Evolutionary conservation across 2,329 filamentous ascomycete species (phyloP).

Genomic region (Xylaria sp.): DNA sequence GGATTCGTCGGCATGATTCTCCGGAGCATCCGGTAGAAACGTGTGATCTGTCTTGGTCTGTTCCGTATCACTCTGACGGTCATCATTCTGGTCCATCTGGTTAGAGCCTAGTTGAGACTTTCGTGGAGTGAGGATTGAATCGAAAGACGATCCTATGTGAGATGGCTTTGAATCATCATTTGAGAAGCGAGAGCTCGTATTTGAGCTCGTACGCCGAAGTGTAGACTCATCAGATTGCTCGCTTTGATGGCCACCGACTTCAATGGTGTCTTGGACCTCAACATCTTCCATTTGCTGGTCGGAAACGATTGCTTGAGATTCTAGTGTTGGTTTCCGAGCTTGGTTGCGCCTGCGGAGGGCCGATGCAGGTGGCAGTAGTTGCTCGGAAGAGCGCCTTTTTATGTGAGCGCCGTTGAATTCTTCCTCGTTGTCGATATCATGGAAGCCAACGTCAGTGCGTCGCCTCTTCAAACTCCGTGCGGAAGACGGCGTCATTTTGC

Average conservation of each 20-base stretch:
- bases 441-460: slow-evolving; percentile 44
- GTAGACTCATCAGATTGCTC: slow-evolving; percentile 50
- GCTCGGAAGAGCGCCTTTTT: slow-evolving; percentile 50
- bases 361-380: slow-evolving; percentile 44
- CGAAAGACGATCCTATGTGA: slow-evolving; percentile 27
- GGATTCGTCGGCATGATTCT: slow-evolving; percentile 14
- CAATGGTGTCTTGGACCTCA: slow-evolving; percentile 68
- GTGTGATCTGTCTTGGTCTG: slow-evolving; percentile 5
- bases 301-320: slow-evolving; percentile 45
- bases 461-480: slow-evolving; percentile 48
- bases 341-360: slow-evolving; percentile 43
- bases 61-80: slow-evolving; percentile 10
- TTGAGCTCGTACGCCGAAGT: slow-evolving; percentile 49
- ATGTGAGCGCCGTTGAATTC: slow-evolving; percentile 41
- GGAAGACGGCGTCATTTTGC: slow-evolving; percentile 43
- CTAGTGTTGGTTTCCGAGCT: slow-evolving; percentile 46
- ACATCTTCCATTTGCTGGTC: slow-evolving; percentile 55
- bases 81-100: background rate
- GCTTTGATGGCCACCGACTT: slow-evolving; percentile 61
- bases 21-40: background rate
- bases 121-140: slow-evolving; percentile 19
- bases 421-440: slow-evolving; percentile 44
- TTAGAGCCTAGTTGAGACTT: slow-evolving; percentile 7
- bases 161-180: slow-evolving; percentile 40
- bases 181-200: slow-evolving; percentile 46